These are phyloP conservation scores for Cercophora sp. DNA, from an alignment of 495 filamentous ascomycete genomes.

Conservation along the genomic window DNA sequence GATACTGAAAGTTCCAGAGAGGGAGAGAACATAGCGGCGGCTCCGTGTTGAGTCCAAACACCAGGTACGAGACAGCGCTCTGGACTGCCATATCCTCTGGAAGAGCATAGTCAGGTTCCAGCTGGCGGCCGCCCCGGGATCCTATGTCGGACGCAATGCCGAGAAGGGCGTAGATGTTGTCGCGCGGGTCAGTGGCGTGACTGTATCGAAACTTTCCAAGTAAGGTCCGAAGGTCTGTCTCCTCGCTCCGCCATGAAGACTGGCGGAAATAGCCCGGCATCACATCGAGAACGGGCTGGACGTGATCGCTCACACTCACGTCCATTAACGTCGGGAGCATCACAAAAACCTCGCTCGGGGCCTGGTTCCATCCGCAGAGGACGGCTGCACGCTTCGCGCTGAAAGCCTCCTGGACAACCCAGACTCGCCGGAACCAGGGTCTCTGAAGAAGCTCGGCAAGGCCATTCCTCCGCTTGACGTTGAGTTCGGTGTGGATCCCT, in stretches of 20 bases:
- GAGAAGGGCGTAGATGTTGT: conserved; percentile 29
- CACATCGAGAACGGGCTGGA: conserved; percentile 30
- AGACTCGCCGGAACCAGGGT: conserved; percentile 6
- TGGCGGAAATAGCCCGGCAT: conserved; percentile 26
- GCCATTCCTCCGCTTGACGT: conserved; percentile 13
- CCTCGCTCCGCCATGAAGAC: conserved; percentile 25
- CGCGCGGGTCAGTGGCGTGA: conserved; percentile 23
- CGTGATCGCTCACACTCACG: conserved; percentile 9
- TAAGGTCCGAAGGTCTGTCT: conserved; percentile 22
- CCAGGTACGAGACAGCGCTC: not conserved
- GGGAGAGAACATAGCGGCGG: not conserved
- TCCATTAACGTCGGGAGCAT: conserved; percentile 16
- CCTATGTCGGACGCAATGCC: conserved; percentile 26
- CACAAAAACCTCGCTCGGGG: conserved; percentile 21
- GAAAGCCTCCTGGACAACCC: conserved; percentile 3
- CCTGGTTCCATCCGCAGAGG: conserved; percentile 22
- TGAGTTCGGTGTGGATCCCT: not conserved
- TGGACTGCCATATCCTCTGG: not conserved
- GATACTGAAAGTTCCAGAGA: not conserved
- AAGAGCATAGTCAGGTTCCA: conserved; percentile 17
- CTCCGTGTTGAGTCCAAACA: not conserved
- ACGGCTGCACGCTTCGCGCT: not conserved
- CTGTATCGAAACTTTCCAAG: conserved; percentile 23
- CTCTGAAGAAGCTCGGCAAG: not conserved
- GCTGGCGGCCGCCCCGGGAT: conserved; percentile 1